Evolutionary conservation across 108 stramenopile genomes (phyloP), one percentile per base, ranked within the genome.

Genomic region (Cyclostephanos tholiformis): DNA sequence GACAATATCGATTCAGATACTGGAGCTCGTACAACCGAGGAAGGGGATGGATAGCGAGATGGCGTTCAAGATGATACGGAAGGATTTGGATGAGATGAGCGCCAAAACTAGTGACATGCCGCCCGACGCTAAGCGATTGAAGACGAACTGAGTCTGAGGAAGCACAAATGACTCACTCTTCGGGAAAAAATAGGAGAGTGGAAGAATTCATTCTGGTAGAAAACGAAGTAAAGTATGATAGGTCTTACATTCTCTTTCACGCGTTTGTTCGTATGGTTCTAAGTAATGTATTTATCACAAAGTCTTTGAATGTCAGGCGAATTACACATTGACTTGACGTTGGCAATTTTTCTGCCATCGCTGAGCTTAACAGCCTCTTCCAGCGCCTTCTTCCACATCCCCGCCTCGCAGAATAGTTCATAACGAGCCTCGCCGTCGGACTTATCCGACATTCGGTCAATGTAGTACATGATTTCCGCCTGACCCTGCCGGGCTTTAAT

Each of bases 321-420:
- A 68, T 90, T 90, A 52, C 90, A 91, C 22, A 85, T 27, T 2
- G 82, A 77, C 51, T 86, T 80, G 16, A 94, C 88, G 65, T 91
- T 75, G 27, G 87, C 75, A 32, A 94, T 84, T 38, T 86, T 79
- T 16, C 84, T 71, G n/a, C 63, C 76, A 67, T 94, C 93, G 23
- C 84, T 75, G 66, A 90, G 69, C 46, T 82, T 88, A 1, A 81
- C 69, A 4, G 93, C 88, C 71, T 92, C 91, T 59, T 90, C 89
- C 16, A 95, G 63, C 22, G 94, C 89, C 20, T 78, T 76, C 61
- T 82, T 89, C 94, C 94, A 95, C 65, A 90, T 56, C 0, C 63
- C 50, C 16, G 86, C 89, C 65, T 91, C 91, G 30, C 83, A 89
- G 46, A 86, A 88, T 17, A 95, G 64, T 63, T 85, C 82, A 67